Percentiles rank a stretch among this genome's conserved stretches.
These are phyloP conservation scores for Oryza coarctata DNA, from an alignment of 176 grass and related monocot genomes.

Conservation along the genomic window DNA sequence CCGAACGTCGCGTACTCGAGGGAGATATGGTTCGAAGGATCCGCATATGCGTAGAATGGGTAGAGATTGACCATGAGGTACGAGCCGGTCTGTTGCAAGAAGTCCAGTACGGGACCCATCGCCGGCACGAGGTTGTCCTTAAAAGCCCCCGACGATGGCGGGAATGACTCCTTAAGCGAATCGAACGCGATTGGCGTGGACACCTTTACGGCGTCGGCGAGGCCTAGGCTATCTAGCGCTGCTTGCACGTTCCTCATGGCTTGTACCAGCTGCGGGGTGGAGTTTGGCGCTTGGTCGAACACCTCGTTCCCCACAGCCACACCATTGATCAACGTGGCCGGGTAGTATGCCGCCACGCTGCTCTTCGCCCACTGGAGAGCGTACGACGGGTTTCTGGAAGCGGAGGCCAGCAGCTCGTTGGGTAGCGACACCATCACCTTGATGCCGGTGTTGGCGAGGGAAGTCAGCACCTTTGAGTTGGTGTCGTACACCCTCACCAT, in stretches of 20 bases:
- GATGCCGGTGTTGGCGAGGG: constrained; percentile 21
- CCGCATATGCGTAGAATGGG: constrained; percentile 48
- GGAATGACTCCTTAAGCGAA: constrained; percentile 36
- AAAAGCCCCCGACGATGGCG: constrained; percentile 47
- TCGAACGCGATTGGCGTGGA: constrained; percentile 50
- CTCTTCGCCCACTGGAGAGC: constrained; percentile 44
- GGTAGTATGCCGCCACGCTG: constrained; percentile 48
- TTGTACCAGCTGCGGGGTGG: background rate
- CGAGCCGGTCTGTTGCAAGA: constrained; percentile 19
- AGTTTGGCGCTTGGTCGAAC: constrained; percentile 7
- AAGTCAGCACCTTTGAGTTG: background rate
- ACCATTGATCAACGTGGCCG: constrained; percentile 46
- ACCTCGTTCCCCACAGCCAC: constrained; percentile 70
- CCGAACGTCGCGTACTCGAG: constrained; percentile 62
- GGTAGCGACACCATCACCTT: constrained; percentile 54
- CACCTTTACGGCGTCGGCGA: constrained; percentile 52
- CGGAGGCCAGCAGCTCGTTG: constrained; percentile 40
- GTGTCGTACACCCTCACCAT: too few relatives aligned
- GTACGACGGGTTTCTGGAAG: constrained; percentile 2
- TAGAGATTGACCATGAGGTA: constrained; percentile 41
- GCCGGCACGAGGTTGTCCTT: constrained; percentile 37
- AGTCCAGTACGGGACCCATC: constrained; percentile 49
- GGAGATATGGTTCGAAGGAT: constrained; percentile 34
- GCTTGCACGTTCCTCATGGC: constrained; percentile 26
- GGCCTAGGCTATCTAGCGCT: constrained; percentile 26